A percentile compares a stretch with the other conserved stretches of the same genome.
These are phyloP conservation scores for Ogataea glucozyma DNA, from an alignment of 805 yeast species.

Conservation along the genomic window DNA sequence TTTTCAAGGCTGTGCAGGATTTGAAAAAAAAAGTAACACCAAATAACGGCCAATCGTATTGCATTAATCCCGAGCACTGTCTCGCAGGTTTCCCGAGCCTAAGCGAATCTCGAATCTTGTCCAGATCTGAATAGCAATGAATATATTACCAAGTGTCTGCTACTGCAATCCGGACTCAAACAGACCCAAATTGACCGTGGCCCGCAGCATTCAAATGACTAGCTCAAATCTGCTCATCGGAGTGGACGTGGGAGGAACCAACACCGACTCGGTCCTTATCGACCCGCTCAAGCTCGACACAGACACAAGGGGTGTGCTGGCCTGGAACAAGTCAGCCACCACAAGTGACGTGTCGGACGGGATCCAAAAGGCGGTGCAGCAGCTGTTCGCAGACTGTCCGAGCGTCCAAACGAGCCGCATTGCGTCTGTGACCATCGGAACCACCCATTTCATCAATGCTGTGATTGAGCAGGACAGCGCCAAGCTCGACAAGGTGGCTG, in stretches of 20 bases:
- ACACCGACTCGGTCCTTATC: conserved; percentile 48
- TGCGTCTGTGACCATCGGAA: conserved; percentile 47
- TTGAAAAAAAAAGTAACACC: too few species aligned
- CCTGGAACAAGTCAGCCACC: conserved; percentile 48
- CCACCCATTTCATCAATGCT: conserved; percentile 52
- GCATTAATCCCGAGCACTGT: too few species aligned
- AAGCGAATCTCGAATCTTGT: too few species aligned
- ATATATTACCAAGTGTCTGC: too few species aligned
- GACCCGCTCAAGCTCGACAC: conserved; percentile 34
- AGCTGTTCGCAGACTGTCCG: conserved; percentile 31
- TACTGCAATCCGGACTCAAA: too few species aligned
- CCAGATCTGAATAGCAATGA: too few species aligned
- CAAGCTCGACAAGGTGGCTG: conserved; percentile 44
- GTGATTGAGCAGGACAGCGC: conserved; percentile 46
- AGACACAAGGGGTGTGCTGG: conserved; percentile 36
- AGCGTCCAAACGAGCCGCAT: conserved; percentile 28
- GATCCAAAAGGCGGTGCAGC: conserved; percentile 38
- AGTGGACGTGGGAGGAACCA: conserved; percentile 54
- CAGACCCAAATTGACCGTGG: too few species aligned
- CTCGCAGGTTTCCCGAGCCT: too few species aligned
- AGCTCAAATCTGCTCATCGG: conserved; percentile 35
- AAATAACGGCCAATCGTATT: too few species aligned
- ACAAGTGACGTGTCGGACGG: conserved; percentile 47
- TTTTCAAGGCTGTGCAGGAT: too few species aligned
- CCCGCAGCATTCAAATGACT: conserved; percentile 1